Base-by-base conservation (phyloP, 495 filamentous ascomycete species). In the Penicillium macrosclerotiorum region DNA sequence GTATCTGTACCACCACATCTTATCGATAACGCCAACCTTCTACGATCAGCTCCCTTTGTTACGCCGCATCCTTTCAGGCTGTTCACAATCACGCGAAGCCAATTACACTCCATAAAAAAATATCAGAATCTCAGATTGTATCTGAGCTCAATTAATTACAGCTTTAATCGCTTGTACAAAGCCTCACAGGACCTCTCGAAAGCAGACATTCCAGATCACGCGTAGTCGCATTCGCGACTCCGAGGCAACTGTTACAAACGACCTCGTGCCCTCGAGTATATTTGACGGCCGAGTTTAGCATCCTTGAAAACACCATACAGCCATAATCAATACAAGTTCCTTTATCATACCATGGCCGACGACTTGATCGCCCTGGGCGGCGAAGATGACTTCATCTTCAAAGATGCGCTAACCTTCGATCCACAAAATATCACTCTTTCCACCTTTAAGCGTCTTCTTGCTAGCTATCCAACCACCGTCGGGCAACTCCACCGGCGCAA, bases 371-470 rank as follows among this genome's bases (percentile, higher is more conserved):
- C 40, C n/a, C 41, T 51, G 8, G 48, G 23, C 19, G 42, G 34
- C 14, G 48, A 26, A 14, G 38, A 48, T n/a, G 7, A 4, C 25
- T 41, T 25, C 37, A 18, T 26, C 40, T 25, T 16, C 24, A 20
- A 41, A 9, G 26, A 47, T 16, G n/a, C 22, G 26, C 3, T 13
- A 12, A 41, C 46, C 25, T 67, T 68, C 49, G 44, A 54, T 34
- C 60, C 68, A 1, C 5, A 38, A 20, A 38, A 47, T 5, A 74
- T 74, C 37, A 62, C 60, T 8, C 55, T 44, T 0, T 6, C 39
- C n/a, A 67, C 61, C 31, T 74, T 72, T 51, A 42, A 20, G 20
- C 33, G 30, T 14, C 56, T 74, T 0, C 53, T 74, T 9, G 23
- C 40, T 11, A 52, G 37, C 42, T 74, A 72, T 48, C 55, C 60